Percentiles rank a stretch among this genome's conserved stretches.
Evolutionary conservation across 768 basidiomycete genomes (phyloP).

Genomic region (Collybia nuda): DNA sequence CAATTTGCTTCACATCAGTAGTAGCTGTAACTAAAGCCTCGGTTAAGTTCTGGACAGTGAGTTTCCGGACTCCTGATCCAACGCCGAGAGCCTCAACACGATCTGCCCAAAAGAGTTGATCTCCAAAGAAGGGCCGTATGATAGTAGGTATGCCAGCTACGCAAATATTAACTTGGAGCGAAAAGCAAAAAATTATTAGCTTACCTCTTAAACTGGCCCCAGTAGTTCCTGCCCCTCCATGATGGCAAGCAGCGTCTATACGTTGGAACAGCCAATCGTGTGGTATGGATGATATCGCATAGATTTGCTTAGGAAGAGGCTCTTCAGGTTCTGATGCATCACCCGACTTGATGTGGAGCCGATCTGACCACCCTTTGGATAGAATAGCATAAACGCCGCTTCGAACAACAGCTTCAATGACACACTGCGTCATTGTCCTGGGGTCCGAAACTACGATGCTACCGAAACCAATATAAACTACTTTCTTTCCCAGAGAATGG

Average conservation of each 20-base stretch:
- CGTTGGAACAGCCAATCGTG: slow-evolving; percentile 95
- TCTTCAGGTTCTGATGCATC: slow-evolving; percentile 66
- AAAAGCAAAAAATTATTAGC: slow-evolving; percentile 11
- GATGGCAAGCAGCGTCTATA: slow-evolving; percentile 97
- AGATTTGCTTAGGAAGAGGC: slow-evolving; percentile 76
- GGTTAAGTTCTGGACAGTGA: slow-evolving; percentile 75
- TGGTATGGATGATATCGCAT: slow-evolving; percentile 81
- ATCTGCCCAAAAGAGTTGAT: slow-evolving; percentile 98
- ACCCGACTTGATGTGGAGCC: slow-evolving; percentile 65
- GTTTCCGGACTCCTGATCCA: slow-evolving; percentile 83
- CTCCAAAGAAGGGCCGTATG: slow-evolving; percentile 97
- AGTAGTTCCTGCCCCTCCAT: slow-evolving; percentile 96
- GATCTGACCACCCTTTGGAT: slow-evolving; percentile 98
- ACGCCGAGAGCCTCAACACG: slow-evolving; percentile 96
- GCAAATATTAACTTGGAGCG: slow-evolving; percentile 6
- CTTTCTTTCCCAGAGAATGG: slow-evolving; percentile 73
- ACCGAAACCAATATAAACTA: slow-evolving; percentile 97
- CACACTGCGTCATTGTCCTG: slow-evolving; percentile 85
- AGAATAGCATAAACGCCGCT: slow-evolving; percentile 92
- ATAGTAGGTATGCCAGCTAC: slow-evolving; percentile 92
- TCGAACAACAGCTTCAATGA: slow-evolving; percentile 83
- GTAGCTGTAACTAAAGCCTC: slow-evolving; percentile 83
- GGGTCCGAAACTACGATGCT: slow-evolving; percentile 98
- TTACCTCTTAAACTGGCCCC: slow-evolving; percentile 90
- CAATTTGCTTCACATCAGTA: slow-evolving; percentile 85